phyloP scores from a whole-genome alignment of 2,329 filamentous ascomycete species.

The Hypoxylon sp. region DNA sequence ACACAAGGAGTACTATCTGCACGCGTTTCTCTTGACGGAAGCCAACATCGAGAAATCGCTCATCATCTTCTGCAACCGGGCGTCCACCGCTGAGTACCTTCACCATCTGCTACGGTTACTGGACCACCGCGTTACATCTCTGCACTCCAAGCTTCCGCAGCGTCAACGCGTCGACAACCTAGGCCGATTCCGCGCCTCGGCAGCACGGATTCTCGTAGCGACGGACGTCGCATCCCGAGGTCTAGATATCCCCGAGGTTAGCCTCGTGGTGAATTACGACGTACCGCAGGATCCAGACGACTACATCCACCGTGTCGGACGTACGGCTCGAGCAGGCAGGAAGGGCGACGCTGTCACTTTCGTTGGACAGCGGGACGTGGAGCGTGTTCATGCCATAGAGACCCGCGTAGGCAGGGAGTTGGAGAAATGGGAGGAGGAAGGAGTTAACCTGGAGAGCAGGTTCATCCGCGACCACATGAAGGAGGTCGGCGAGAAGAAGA shows the following conservation, averaged over 20 bases:
- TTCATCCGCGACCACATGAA: conserved; percentile 89
- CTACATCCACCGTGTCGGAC: conserved; percentile 96
- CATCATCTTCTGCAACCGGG: conserved; percentile 96
- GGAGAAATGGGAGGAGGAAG: conserved; percentile 88
- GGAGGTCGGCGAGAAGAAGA: conserved; percentile 93
- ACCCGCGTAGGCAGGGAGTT: conserved; percentile 82
- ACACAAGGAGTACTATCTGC: conserved; percentile 94
- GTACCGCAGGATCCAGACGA: conserved; percentile 96
- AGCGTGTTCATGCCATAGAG: conserved; percentile 92
- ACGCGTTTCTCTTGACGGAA: conserved; percentile 86
- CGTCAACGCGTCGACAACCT: conserved; percentile 88
- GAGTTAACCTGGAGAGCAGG: conserved; percentile 92
- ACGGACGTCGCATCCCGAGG: conserved; percentile 96
- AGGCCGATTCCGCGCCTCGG: conserved; percentile 88
- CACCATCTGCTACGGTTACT: conserved; percentile 89
- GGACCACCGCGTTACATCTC: conserved; percentile 88
- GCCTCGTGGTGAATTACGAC: conserved; percentile 93
- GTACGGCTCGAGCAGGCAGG: conserved; percentile 92
- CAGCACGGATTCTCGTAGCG: conserved; percentile 89
- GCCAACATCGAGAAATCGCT: conserved; percentile 79
- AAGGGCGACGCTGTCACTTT: conserved; percentile 86
- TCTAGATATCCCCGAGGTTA: conserved; percentile 94
- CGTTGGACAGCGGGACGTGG: conserved; percentile 92
- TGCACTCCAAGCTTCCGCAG: conserved; percentile 90
- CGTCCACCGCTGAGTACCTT: conserved; percentile 86